Evolutionary conservation across 768 basidiomycete species (phyloP).

Genomic region (Pilatotrama ljubarskyi): DNA sequence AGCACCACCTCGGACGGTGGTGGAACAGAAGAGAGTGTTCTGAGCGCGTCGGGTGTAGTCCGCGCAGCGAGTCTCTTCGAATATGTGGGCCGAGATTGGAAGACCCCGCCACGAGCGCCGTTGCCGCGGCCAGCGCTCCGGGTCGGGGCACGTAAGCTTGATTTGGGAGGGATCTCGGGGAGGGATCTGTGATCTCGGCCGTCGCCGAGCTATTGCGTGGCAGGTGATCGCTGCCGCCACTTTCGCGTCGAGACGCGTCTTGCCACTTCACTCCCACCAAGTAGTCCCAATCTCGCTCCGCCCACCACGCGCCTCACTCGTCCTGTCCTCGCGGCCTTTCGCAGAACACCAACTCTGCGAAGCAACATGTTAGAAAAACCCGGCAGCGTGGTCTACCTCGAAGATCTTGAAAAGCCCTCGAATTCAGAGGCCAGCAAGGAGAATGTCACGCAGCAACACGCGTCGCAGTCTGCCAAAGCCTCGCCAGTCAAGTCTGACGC

Average conservation of each 20-base stretch:
- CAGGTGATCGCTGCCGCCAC: constrained; percentile 13
- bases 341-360: not conserved
- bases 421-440: not conserved
- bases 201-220: not conserved
- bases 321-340: not conserved
- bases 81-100: not conserved
- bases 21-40: not conserved
- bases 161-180: not conserved
- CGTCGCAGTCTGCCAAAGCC: not conserved
- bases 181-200: not conserved
- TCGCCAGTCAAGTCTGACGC: not conserved
- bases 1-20: constrained; percentile 10
- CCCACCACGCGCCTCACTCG: constrained; percentile 8
- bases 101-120: not conserved
- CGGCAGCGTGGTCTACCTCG: constrained; percentile 33
- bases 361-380: constrained; percentile 13
- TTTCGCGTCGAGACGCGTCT: constrained; percentile 25
- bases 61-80: not conserved
- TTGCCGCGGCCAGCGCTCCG: not conserved
- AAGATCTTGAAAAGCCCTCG: constrained; percentile 32
- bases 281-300: not conserved
- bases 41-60: not conserved
- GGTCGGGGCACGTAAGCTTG: constrained; percentile 7
- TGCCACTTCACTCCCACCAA: not conserved
- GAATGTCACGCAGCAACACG: not conserved